These are phyloP conservation scores for Mortierella sp. DNA, from an alignment of 371 early-diverging fungal genomes.

Conservation along the genomic window DNA sequence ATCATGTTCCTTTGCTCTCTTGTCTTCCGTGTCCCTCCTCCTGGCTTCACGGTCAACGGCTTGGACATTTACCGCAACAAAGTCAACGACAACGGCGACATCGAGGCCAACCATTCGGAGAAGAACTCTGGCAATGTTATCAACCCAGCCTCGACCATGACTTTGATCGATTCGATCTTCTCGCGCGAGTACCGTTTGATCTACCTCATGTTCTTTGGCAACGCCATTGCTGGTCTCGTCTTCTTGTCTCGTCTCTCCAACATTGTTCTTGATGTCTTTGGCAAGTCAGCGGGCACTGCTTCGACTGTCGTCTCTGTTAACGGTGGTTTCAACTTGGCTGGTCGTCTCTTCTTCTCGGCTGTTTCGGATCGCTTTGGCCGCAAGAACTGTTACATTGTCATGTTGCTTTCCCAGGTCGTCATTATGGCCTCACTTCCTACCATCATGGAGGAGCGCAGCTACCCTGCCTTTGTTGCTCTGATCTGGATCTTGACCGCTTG, in stretches of 20 bases:
- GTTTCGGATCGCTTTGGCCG: constrained; percentile 62
- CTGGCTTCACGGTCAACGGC: constrained; percentile 63
- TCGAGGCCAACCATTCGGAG: constrained; percentile 4
- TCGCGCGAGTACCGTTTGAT: constrained; percentile 62
- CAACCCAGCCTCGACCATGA: constrained; percentile 57
- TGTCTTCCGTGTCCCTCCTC: constrained; percentile 68
- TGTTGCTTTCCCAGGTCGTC: constrained; percentile 55
- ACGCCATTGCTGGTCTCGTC: constrained; percentile 61
- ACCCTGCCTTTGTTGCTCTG: constrained; percentile 55
- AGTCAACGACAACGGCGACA: constrained; percentile 9
- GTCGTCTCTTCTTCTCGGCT: constrained; percentile 60
- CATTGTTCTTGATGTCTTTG: constrained; percentile 60
- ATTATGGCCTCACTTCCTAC: constrained; percentile 57
- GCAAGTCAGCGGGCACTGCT: constrained; percentile 50
- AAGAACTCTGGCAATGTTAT: constrained; percentile 8
- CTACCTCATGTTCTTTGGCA: constrained; percentile 62
- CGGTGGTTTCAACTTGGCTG: constrained; percentile 65
- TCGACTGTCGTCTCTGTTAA: constrained; percentile 62
- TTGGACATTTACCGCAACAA: constrained; percentile 55
- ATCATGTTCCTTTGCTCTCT: constrained; percentile 48
- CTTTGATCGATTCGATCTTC: constrained; percentile 58
- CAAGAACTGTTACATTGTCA: constrained; percentile 62
- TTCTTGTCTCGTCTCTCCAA: constrained; percentile 66
- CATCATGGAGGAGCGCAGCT: constrained; percentile 51
- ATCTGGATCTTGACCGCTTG: constrained; percentile 57